A percentile compares a stretch with the other conserved stretches of the same genome.
These are phyloP conservation scores for Sanghuangporus sanghuang DNA, from an alignment of 1,284 basidiomycete genomes.

Conservation along the genomic window DNA sequence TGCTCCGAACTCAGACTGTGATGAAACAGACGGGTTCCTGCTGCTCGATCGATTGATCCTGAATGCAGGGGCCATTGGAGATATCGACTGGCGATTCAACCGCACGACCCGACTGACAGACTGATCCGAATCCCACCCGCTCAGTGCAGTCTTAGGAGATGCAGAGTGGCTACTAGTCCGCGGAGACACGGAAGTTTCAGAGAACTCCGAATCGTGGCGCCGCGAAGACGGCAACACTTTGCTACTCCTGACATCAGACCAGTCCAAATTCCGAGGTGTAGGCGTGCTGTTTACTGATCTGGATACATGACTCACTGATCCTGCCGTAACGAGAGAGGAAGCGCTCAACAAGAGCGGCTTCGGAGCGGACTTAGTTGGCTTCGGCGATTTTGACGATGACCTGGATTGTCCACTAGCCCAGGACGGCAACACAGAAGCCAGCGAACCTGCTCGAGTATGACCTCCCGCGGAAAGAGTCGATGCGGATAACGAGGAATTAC, in stretches of 20 bases:
- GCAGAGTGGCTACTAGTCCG: conserved; percentile 35
- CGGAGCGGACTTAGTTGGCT: conserved; percentile 39
- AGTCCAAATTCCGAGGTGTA: conserved; percentile 30
- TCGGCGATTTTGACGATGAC: conserved; percentile 16
- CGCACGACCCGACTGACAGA: conserved; percentile 50
- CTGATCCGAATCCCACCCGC: conserved; percentile 52
- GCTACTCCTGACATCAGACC: conserved; percentile 44
- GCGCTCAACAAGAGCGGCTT: conserved; percentile 53
- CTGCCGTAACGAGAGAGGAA: conserved; percentile 36
- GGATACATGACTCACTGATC: conserved; percentile 27
- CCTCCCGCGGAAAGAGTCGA: background rate
- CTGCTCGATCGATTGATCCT: conserved; percentile 24
- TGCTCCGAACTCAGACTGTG: conserved; percentile 14
- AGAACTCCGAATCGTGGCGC: conserved; percentile 42
- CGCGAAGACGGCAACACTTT: conserved; percentile 30
- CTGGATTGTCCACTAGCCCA: conserved; percentile 29
- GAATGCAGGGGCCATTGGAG: conserved; percentile 63
- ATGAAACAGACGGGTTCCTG: conserved; percentile 11
- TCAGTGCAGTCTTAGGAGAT: conserved; percentile 34
- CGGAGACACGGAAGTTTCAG: conserved; percentile 53
- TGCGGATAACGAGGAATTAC: conserved; percentile 24
- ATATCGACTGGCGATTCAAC: conserved; percentile 60
- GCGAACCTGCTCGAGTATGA: conserved; percentile 7
- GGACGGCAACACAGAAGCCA: conserved; percentile 29
- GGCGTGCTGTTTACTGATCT: conserved; percentile 35